phyloP scores from a whole-genome alignment of 2,329 filamentous ascomycete species.

The Hymenoscyphus albidus region DNA sequence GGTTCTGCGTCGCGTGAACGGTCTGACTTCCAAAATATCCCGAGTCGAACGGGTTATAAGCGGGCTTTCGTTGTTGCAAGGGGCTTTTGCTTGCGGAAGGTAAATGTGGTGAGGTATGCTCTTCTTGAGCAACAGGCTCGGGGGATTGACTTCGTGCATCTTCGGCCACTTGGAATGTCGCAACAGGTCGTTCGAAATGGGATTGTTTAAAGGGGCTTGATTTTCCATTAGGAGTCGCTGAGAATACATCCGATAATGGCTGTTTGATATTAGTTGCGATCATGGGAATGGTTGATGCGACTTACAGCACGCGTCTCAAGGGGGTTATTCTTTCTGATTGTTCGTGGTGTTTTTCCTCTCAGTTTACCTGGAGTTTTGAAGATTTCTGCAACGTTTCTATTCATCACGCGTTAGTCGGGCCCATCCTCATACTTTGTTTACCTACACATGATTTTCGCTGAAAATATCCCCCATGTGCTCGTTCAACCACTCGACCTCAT shows the following conservation, averaged over 20 bases:
- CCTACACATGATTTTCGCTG: constrained; percentile 79
- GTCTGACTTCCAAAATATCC: constrained; percentile 67
- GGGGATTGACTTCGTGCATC: constrained; percentile 39
- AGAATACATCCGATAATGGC: constrained; percentile 59
- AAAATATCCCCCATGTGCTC: constrained; percentile 98
- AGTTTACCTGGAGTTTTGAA: constrained; percentile 90
- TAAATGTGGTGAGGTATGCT: constrained; percentile 33
- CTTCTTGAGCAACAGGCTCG: constrained; percentile 35
- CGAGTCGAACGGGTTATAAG: constrained; percentile 51
- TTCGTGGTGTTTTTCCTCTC: constrained; percentile 75
- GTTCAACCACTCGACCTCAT: constrained; percentile 97
- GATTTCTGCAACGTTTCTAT: constrained; percentile 85
- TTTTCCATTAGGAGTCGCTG: constrained; percentile 50
- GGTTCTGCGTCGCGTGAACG: constrained; percentile 23
- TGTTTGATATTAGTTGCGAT: constrained; percentile 34
- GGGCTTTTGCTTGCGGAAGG: constrained; percentile 13
- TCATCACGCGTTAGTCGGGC: constrained; percentile 16
- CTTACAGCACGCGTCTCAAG: constrained; percentile 62
- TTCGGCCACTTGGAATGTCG: constrained; percentile 57
- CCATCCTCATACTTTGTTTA: constrained; percentile 32
- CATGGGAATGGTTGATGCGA: constrained; percentile 17
- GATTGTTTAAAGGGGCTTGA: constrained; percentile 39
- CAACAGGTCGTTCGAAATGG: constrained; percentile 33
- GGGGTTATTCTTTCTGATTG: constrained; percentile 57
- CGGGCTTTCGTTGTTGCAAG: constrained; percentile 26